Base-by-base conservation (phyloP, 805 yeast species). In the Candida railenensis region DNA sequence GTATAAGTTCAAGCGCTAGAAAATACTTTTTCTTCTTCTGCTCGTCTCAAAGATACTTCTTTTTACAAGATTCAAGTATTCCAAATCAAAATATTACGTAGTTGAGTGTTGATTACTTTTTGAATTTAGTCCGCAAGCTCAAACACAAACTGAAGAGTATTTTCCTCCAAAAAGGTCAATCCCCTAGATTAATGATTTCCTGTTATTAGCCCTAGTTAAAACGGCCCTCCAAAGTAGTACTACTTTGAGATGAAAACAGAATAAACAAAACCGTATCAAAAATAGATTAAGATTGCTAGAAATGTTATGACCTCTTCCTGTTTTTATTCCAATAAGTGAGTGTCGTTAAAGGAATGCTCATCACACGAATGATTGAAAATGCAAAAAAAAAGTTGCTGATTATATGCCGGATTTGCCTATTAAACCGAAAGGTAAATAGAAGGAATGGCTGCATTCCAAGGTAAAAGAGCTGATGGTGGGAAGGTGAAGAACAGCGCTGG, bases 371-470 rank as follows among this genome's bases (percentile, higher is more conserved):
- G 30, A 25, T 25, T 19, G 38, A 25, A 37, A 38, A 16, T 42
- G 40, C 15, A 14, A 30, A n/a, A 22, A 22, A 36, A 20, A 44
- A 11, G 47, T 53, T 41, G 42, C 37, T 30, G 45, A 38, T 39
- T 15, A 25, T 3, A 18, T 40, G 12, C 34, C 56, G 11, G 48
- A 49, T 2, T 67, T 7, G 5, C 30, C 30, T 7, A 11, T 11
- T 11, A 5, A 25, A 25, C 30, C 30, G 5, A 25, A 25, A 7
- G 5, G 30, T 11, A 25, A 25, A 11, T 25, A 25, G 30, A 25
- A 11, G 11, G 5, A 5, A 7, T 11, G 30, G 5, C 11, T 7
- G 30, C 30, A 25, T 25, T 25, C 11, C 30, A 11, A 25, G 30
- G 30, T 5, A 7, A 25, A 25, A 25, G 30, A 25, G 30, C 30